Evolutionary conservation across 768 basidiomycete species (phyloP).

Genomic region (Podaxis rugospora): DNA sequence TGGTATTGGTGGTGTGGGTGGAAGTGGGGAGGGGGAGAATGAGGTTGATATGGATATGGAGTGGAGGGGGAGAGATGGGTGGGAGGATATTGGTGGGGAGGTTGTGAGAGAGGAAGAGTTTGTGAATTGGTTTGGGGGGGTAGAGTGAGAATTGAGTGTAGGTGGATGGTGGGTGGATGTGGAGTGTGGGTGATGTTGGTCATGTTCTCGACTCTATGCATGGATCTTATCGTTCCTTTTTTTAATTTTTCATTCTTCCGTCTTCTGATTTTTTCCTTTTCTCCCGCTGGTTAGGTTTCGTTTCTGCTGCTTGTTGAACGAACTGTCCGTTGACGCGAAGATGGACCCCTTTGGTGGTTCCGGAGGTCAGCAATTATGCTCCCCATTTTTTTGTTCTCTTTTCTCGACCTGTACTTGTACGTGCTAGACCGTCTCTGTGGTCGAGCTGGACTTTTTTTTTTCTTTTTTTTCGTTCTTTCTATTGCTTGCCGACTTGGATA

Average conservation of each 20-base stretch:
- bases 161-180: not conserved
- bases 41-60: not conserved
- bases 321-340: not conserved
- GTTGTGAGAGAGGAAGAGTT: conserved; percentile 5
- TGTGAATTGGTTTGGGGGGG: conserved; percentile 2
- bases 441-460: not conserved
- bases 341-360: not conserved
- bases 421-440: not conserved
- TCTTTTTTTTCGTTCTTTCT: not conserved
- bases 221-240: not conserved
- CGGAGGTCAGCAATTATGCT: conserved; percentile 1
- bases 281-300: not conserved
- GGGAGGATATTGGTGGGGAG: conserved; percentile 6
- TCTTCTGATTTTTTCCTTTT: not conserved
- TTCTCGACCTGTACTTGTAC: not conserved
- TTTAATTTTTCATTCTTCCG: not conserved
- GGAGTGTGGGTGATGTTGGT: not conserved
- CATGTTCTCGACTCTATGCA: not conserved
- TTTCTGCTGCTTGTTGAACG: not conserved
- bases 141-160: not conserved
- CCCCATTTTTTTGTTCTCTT: not conserved
- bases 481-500: too few relatives aligned
- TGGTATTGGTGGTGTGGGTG: not conserved
- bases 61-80: conserved; percentile 6
- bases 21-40: not conserved